Evolutionary conservation across 768 basidiomycete species (phyloP).

Genomic region (Suillus brevipes): DNA sequence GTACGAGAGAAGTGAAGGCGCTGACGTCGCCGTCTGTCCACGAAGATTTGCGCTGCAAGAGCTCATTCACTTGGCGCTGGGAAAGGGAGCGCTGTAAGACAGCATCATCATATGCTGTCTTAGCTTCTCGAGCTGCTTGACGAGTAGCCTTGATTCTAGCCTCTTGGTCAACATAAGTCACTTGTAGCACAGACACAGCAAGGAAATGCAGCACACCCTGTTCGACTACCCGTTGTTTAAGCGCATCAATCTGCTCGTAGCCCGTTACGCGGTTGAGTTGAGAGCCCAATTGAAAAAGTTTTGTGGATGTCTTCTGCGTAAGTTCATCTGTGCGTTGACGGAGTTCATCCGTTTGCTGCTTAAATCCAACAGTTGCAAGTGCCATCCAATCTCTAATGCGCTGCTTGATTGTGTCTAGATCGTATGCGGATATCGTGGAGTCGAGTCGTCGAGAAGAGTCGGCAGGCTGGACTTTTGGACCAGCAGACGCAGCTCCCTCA

Average conservation of each 20-base stretch:
- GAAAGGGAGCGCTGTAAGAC: conserved; percentile 80
- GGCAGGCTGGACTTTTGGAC: not conserved
- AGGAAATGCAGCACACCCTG: conserved; percentile 60
- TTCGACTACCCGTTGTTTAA: conserved; percentile 75
- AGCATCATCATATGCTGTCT: conserved; percentile 73
- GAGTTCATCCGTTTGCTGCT: conserved; percentile 10
- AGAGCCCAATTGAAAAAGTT: conserved; percentile 72
- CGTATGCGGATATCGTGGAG: conserved; percentile 5
- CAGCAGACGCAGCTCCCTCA: not conserved
- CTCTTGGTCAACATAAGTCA: conserved; percentile 50
- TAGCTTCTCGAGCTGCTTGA: conserved; percentile 67
- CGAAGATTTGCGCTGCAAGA: conserved; percentile 88
- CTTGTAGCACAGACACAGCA: conserved; percentile 6
- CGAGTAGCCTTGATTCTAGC: conserved; percentile 66
- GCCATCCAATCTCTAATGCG: conserved; percentile 49
- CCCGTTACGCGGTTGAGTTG: conserved; percentile 88
- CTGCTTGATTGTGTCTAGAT: conserved; percentile 37
- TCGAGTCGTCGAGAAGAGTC: not conserved
- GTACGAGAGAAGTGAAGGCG: conserved; percentile 86
- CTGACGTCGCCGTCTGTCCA: conserved; percentile 91
- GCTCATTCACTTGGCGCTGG: conserved; percentile 94
- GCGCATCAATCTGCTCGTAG: conserved; percentile 83
- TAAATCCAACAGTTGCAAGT: conserved; percentile 35
- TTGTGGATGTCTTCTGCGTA: conserved; percentile 53
- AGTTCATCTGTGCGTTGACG: conserved; percentile 59